phyloP scores from a whole-genome alignment of 2,329 filamentous ascomycete genomes.

The Cryphonectria carpinicola region DNA sequence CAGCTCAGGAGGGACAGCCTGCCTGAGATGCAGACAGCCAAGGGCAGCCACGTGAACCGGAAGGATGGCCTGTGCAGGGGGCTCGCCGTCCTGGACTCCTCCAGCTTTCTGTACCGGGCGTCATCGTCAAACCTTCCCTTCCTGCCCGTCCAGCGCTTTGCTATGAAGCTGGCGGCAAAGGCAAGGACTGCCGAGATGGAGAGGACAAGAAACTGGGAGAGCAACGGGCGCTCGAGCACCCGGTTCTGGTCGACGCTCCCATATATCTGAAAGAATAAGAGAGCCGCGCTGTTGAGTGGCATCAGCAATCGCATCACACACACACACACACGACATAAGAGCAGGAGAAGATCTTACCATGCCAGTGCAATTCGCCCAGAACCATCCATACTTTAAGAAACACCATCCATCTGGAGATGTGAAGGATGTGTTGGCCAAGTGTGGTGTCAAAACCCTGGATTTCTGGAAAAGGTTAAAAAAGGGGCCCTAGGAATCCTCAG shows the following conservation, averaged over 20 bases:
- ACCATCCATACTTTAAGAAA: neutral
- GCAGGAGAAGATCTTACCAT: neutral
- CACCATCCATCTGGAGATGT: conserved; percentile 7
- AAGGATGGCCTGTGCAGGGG: conserved; percentile 50
- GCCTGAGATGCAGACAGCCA: conserved; percentile 50
- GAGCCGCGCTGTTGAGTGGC: conserved; percentile 17
- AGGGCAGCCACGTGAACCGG: conserved; percentile 48
- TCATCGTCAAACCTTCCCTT: conserved; percentile 50
- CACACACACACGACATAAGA: neutral
- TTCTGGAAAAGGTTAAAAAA: conserved; percentile 1
- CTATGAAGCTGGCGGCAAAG: conserved; percentile 47
- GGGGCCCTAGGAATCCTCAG: neutral
- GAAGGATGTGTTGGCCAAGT: neutral
- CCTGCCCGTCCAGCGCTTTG: conserved; percentile 51
- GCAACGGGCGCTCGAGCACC: conserved; percentile 54
- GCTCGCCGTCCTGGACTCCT: conserved; percentile 40
- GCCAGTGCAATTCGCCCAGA: conserved; percentile 4
- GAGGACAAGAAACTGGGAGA: conserved; percentile 53
- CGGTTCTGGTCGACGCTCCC: conserved; percentile 48
- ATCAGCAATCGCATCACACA: conserved; percentile 1
- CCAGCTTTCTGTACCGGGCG: conserved; percentile 33
- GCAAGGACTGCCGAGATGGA: conserved; percentile 49
- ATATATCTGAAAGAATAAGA: conserved; percentile 22
- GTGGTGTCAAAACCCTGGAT: conserved; percentile 3
- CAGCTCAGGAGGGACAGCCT: conserved; percentile 53